A percentile compares a stretch with the other conserved stretches of the same genome.
These are phyloP conservation scores for Tilletia indica DNA, from an alignment of 1,284 basidiomycete species.

Conservation along the genomic window DNA sequence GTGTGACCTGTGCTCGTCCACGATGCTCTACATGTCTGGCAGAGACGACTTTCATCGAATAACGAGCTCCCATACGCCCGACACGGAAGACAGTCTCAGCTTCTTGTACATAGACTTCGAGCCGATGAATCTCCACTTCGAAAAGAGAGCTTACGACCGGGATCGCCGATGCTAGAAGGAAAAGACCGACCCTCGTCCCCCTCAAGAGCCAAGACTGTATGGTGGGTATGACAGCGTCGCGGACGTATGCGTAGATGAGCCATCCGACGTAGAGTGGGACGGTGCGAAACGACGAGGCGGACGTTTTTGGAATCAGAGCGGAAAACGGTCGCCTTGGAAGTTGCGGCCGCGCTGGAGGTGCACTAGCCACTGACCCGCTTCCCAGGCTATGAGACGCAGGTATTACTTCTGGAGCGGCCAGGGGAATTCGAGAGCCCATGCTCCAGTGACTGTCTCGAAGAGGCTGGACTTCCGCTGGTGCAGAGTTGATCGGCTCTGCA, in stretches of 20 bases:
- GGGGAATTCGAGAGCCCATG: neutral
- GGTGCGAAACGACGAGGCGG: conserved; percentile 15
- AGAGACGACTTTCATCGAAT: conserved; percentile 31
- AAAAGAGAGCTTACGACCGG: conserved; percentile 43
- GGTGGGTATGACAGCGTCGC: conserved; percentile 1
- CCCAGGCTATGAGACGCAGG: neutral
- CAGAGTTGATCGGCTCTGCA: neutral
- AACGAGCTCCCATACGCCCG: conserved; percentile 32
- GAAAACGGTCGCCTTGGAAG: conserved; percentile 1
- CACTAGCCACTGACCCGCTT: neutral
- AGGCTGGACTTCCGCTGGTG: neutral
- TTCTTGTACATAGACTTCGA: conserved; percentile 38
- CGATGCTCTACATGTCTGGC: neutral
- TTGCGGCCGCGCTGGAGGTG: neutral
- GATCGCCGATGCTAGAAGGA: conserved; percentile 36
- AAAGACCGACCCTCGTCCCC: conserved; percentile 30
- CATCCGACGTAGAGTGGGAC: conserved; percentile 9
- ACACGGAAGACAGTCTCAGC: conserved; percentile 35
- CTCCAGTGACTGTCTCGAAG: neutral
- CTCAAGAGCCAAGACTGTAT: neutral
- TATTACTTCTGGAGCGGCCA: neutral
- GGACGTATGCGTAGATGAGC: neutral
- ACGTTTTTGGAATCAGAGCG: neutral
- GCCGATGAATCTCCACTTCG: conserved; percentile 42
- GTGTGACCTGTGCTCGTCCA: neutral